Conservation (phyloP, 805 yeast genomes). For the Kuraishia hungarica region DNA sequence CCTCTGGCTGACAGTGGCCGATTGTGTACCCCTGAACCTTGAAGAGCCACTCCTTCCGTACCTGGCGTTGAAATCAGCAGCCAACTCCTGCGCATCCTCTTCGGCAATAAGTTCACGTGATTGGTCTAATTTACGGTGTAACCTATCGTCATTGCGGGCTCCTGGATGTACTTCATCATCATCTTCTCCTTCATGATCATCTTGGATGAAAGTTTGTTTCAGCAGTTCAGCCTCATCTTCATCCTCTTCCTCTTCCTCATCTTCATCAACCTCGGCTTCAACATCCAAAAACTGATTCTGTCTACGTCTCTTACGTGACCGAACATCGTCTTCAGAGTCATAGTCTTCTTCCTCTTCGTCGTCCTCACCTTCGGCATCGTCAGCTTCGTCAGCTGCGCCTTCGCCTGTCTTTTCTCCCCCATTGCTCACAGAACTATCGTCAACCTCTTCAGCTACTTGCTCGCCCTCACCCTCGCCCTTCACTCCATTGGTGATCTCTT, state of each 20-base stretch:
- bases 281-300: slow-evolving; percentile 93
- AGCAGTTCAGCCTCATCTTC: slow-evolving; percentile 91
- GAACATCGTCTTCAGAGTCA: slow-evolving; percentile 47
- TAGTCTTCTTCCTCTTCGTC: slow-evolving; percentile 42
- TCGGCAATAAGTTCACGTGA: slow-evolving; percentile 75
- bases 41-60: slow-evolving; percentile 81
- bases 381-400: slow-evolving; percentile 1
- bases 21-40: slow-evolving; percentile 73
- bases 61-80: slow-evolving; percentile 84
- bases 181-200: slow-evolving; percentile 59
- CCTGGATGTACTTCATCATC: slow-evolving; percentile 36
- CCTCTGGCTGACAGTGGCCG: slow-evolving; percentile 87
- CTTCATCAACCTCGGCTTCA: slow-evolving; percentile 98
- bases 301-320: slow-evolving; percentile 38
- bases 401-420: slow-evolving; percentile 1
- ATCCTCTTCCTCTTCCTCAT: slow-evolving; percentile 88
- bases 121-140: slow-evolving; percentile 88
- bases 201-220: slow-evolving; percentile 75
- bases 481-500: background rate
- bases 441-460: background rate
- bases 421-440: background rate
- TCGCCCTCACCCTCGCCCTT: background rate
- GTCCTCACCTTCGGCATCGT: slow-evolving; percentile 38
- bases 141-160: slow-evolving; percentile 53
- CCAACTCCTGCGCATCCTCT: slow-evolving; percentile 90